Base-by-base conservation (phyloP, 345 rosid species). In the Cardamine occulta region DNA sequence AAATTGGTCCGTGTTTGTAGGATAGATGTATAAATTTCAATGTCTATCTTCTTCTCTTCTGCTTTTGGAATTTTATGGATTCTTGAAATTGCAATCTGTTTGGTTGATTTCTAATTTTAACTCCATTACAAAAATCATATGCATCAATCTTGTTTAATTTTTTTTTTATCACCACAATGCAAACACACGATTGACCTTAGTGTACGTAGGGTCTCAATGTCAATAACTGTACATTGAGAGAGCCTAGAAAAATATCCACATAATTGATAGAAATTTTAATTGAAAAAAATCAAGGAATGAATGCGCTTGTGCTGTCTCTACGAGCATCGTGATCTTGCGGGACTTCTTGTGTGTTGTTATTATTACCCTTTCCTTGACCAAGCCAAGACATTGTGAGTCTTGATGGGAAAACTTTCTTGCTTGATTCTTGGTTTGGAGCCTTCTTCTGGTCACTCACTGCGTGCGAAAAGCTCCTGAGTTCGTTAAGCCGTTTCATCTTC, bases 401-500 rank as follows among this genome's bases (percentile, higher is more conserved):
- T 24, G 78, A 59, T 18, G 70, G 52, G 57, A 73, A 73, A 8
- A 72, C 73, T 29, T 67, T 78, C 70, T 78, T 78, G 64, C 19
- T 73, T 66, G 81, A 8, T 60, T 73, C 70, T 60, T 66, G 24
- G 1, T 42, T 60, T 66, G 65, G 32, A 35, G 12, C 26, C n/a
- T 78, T 78, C 64, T 65, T 72, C 32, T 76, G 75, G 51, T 42
- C 81, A 49, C 74, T 72, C 10, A 67, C 81, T 6, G 81, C 77
- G 60, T 73, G 73, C 1, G 81, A 78, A 64, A 59, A 78, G 69
- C 81, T 73, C 5, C 81, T 66, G 31, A 78, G 81, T 53, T 78
- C 81, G 45, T 73, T 72, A 4, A 78, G 81, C 34, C 81, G 69
- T 28, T 78, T 78, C 81, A 78, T 78, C 69, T 78, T 78, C 53